A percentile compares a stretch with the other conserved stretches of the same genome.
Conservation (phyloP, 257 asterid species). For the Paulownia fortunei region DNA sequence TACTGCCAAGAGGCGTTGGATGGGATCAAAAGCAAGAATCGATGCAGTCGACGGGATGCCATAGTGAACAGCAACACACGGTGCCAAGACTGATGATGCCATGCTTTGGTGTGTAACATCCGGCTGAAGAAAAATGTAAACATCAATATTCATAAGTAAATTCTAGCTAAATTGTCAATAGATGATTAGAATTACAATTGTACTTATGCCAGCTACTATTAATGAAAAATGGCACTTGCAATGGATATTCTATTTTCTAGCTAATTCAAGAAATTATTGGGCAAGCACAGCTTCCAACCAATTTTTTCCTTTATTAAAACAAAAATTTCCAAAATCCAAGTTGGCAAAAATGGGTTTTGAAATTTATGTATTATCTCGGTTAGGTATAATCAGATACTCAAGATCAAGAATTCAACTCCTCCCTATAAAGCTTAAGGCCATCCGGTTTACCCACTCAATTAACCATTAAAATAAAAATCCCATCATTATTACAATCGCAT, state of each 20-base stretch:
- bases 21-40: conserved; percentile 75
- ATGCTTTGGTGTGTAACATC: conserved; percentile 43
- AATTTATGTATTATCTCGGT: background rate
- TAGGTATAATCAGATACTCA: background rate
- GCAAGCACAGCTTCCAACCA: background rate
- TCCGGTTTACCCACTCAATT: background rate
- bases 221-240: conserved; percentile 1
- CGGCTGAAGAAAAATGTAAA: conserved; percentile 38
- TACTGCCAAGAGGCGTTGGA: conserved; percentile 86
- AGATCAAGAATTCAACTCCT: conserved; percentile 9
- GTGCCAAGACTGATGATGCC: conserved; percentile 50
- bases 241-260: background rate
- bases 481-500: background rate
- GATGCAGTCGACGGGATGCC: conserved; percentile 97
- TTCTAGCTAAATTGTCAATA: background rate
- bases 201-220: background rate
- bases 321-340: background rate
- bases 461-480: conserved; percentile 9
- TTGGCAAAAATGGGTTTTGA: background rate
- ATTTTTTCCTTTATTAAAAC: background rate
- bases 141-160: conserved; percentile 19
- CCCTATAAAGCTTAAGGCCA: background rate
- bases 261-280: conserved; percentile 12
- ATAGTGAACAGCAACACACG: conserved; percentile 75
- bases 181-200: conserved; percentile 1